Conservation (phyloP, 1,284 basidiomycete species). For the Moniliophthora roreri region DNA sequence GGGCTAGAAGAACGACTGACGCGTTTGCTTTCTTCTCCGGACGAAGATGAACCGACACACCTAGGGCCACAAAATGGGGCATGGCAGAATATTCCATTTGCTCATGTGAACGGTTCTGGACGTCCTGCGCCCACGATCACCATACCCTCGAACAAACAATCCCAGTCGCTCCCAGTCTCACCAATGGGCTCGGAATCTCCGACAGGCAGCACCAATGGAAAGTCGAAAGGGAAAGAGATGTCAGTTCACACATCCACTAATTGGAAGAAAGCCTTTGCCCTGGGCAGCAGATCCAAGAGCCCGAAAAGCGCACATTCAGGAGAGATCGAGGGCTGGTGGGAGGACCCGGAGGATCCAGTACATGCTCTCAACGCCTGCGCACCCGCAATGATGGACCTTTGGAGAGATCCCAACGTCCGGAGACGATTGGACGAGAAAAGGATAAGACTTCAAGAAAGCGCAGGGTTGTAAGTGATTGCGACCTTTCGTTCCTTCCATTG, state of each 20-base stretch:
- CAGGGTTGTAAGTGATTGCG: slow-evolving; percentile 66
- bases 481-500: slow-evolving; percentile 5
- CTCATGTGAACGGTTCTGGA: slow-evolving; percentile 25
- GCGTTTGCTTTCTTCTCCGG: slow-evolving; percentile 58
- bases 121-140: slow-evolving; percentile 49
- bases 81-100: slow-evolving; percentile 28
- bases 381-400: slow-evolving; percentile 65
- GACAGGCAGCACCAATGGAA: slow-evolving; percentile 31
- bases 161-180: slow-evolving; percentile 34
- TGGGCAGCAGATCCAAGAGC: slow-evolving; percentile 59
- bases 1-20: slow-evolving; percentile 69
- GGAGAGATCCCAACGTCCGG: slow-evolving; percentile 65
- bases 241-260: slow-evolving; percentile 62
- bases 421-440: slow-evolving; percentile 60
- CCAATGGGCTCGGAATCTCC: slow-evolving; percentile 18
- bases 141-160: slow-evolving; percentile 41
- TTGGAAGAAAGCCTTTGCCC: slow-evolving; percentile 71
- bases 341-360: slow-evolving; percentile 77
- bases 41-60: slow-evolving; percentile 59
- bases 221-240: slow-evolving; percentile 48
- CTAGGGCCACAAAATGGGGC: slow-evolving; percentile 33
- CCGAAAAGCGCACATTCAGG: slow-evolving; percentile 65
- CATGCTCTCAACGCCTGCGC: slow-evolving; percentile 64
- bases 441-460: slow-evolving; percentile 73
- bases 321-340: slow-evolving; percentile 80